phyloP scores from a whole-genome alignment of 1,284 basidiomycete species.

The Neotropicomus parvogracilis region DNA sequence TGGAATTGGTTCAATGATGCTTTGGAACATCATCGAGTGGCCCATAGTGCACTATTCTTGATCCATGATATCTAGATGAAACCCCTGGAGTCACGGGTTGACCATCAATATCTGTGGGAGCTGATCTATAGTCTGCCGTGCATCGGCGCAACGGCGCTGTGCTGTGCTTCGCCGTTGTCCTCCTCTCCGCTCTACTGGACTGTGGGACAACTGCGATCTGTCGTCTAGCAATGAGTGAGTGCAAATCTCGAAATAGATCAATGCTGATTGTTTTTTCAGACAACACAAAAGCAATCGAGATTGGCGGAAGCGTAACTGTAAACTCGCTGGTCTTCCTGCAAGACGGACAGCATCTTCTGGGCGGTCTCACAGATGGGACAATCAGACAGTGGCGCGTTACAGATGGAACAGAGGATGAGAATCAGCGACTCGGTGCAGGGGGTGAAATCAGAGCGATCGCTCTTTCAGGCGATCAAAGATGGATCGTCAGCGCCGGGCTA shows the following conservation, averaged over 20 bases:
- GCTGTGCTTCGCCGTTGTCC: too few species aligned
- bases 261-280: neutral
- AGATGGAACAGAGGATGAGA: neutral
- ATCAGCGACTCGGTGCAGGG: neutral
- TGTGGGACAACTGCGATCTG: too few species aligned
- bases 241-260: neutral
- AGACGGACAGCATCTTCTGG: neutral
- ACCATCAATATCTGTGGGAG: too few species aligned
- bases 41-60: too few species aligned
- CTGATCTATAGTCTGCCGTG: too few species aligned
- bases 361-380: neutral
- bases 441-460: neutral
- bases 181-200: too few species aligned
- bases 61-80: too few species aligned
- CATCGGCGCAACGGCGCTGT: too few species aligned
- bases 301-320: neutral
- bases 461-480: neutral
- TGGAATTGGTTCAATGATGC: too few species aligned
- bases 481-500: neutral
- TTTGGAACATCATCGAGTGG: too few species aligned
- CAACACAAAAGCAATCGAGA: neutral
- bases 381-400: neutral
- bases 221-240: too few species aligned
- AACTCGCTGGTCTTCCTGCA: neutral
- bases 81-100: too few species aligned